Conservation (phyloP, 2,329 filamentous ascomycete genomes). For the Amylocarpus encephaloides region DNA sequence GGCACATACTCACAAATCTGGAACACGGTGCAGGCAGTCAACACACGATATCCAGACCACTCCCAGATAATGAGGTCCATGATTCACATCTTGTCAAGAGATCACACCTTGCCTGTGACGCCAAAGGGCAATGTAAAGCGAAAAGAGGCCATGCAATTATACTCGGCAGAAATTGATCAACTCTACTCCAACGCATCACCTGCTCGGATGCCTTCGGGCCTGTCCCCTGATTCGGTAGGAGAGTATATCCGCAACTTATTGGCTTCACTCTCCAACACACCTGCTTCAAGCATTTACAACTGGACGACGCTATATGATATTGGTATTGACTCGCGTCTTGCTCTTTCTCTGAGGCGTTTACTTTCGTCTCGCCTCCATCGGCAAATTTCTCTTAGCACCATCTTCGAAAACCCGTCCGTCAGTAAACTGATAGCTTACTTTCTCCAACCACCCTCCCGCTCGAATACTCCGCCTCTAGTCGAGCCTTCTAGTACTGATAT, state of each 20-base stretch:
- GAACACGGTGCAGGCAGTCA: conserved; percentile 21
- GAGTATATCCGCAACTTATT: conserved; percentile 21
- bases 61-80: conserved; percentile 26
- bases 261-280: conserved; percentile 14
- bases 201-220: background rate
- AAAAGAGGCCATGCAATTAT: conserved; percentile 27
- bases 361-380: conserved; percentile 21
- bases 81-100: conserved; percentile 25
- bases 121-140: conserved; percentile 31
- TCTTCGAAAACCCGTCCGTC: conserved; percentile 29
- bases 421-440: conserved; percentile 18
- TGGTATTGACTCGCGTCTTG: conserved; percentile 25
- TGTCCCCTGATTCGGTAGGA: conserved; percentile 10
- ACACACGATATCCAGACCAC: conserved; percentile 18
- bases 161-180: conserved; percentile 20
- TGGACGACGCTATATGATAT: conserved; percentile 26
- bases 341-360: conserved; percentile 22
- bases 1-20: conserved; percentile 13
- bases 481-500: conserved; percentile 11
- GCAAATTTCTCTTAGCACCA: conserved; percentile 25
- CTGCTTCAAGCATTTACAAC: conserved; percentile 14
- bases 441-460: background rate
- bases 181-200: conserved; percentile 16
- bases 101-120: conserved; percentile 25
- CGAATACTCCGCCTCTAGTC: background rate